Percentiles rank a stretch among this genome's conserved stretches.
Evolutionary conservation across 192 early-diverging fungal species (phyloP).

Genomic region (Geranomyces michiganensis): DNA sequence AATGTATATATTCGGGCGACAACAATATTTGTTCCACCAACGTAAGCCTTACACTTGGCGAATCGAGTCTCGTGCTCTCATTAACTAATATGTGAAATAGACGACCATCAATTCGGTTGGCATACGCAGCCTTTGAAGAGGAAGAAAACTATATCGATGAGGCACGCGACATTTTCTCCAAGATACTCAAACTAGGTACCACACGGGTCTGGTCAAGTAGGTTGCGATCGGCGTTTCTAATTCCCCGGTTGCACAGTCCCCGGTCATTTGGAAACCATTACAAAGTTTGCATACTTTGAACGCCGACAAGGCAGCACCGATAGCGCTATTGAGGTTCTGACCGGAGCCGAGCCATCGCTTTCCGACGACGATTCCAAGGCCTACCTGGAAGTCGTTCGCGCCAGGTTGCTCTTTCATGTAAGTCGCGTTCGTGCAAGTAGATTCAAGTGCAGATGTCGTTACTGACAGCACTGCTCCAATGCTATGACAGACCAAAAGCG

Average conservation of each 20-base stretch:
- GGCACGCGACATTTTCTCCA: constrained; percentile 62
- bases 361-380: constrained; percentile 55
- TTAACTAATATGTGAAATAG: constrained; percentile 26
- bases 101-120: constrained; percentile 58
- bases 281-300: constrained; percentile 68
- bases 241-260: constrained; percentile 54
- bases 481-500: background rate
- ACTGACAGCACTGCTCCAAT: no score
- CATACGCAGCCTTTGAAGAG: constrained; percentile 67
- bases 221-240: background rate
- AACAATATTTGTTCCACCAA: constrained; percentile 55
- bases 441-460: no score
- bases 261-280: constrained; percentile 66
- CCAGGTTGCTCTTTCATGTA: constrained; percentile 35
- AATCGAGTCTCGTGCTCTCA: background rate
- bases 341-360: constrained; percentile 39
- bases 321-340: constrained; percentile 47
- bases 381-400: constrained; percentile 56
- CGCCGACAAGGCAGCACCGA: constrained; percentile 52
- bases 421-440: constrained; percentile 41
- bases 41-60: constrained; percentile 31
- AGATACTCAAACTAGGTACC: constrained; percentile 56
- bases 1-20: constrained; percentile 61
- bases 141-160: constrained; percentile 57
- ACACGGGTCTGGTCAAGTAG: background rate